Base-by-base conservation (phyloP, 805 yeast species). In the Candida boidinii region DNA sequence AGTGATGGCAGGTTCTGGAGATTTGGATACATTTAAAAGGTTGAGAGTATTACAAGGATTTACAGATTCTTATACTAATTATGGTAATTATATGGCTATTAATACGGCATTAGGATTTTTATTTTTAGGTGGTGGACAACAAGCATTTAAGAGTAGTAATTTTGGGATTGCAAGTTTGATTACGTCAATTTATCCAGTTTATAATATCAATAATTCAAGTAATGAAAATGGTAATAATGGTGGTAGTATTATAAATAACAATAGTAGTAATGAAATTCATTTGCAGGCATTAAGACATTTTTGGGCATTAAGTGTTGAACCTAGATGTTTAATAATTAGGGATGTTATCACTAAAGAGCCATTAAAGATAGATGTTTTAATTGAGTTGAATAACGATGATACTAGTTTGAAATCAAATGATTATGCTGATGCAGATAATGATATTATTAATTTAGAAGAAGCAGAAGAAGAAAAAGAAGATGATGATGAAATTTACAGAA, bases 81-180 rank as follows among this genome's bases (percentile, higher is more conserved):
- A 72, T 52, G 92, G 95, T 0, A 73, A 76, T 38, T 83, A 73
- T 46, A 74, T 82, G 76, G 83, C 88, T 0, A 64, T 78, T 2
- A 85, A 83, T 45, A 70, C 84, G 63, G 83, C 94, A 0, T 56
- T 92, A 24, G 99, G 99, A 2, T 76, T 90, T 45, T 60, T 90
- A 34, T 88, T 90, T 49, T 54, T 92, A 23, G 96, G 96, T 1
- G 92, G 95, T 2, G 96, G 97, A 0, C 96, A 86, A 51, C 86
- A 76, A 53, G 87, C 94, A 0, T 70, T 92, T 37, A 66, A 73
- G 24, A 68, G 66, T 13, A 45, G 56, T 7, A 68, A 73, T 35
- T 62, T 80, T 46, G 74, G 85, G 2, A 60, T 78, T 34, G 94
- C 88, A 0, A 54, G 79, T 3, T 64, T 92, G 44, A 58, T 86